A percentile compares a stretch with the other conserved stretches of the same genome.
These are phyloP conservation scores for Sporothrix humicola DNA, from an alignment of 2,329 filamentous ascomycete genomes.

Conservation along the genomic window DNA sequence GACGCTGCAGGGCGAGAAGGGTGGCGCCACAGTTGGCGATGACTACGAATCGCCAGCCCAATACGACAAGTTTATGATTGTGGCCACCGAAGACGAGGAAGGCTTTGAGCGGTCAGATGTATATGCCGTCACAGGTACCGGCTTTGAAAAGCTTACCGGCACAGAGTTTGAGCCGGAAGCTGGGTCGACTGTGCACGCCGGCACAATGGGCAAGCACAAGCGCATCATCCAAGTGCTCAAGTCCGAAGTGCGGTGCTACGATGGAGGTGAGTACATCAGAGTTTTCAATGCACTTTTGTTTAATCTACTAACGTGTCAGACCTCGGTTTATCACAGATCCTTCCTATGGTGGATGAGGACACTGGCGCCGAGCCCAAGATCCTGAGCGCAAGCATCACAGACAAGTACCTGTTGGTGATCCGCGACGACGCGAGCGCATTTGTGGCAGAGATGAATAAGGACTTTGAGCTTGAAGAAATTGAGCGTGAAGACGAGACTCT, in stretches of 20 bases:
- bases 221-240: constrained; percentile 87
- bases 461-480: constrained; percentile 84
- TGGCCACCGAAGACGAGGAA: constrained; percentile 72
- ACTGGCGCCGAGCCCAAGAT: constrained; percentile 80
- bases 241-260: constrained; percentile 87
- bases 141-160: constrained; percentile 75
- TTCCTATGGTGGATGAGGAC: constrained; percentile 91
- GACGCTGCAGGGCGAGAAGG: constrained; percentile 58
- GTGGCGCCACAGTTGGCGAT: constrained; percentile 55
- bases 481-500: constrained; percentile 65
- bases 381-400: constrained; percentile 79
- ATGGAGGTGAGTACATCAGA: constrained; percentile 68
- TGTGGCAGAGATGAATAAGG: constrained; percentile 78
- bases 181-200: constrained; percentile 84
- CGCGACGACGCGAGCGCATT: constrained; percentile 83
- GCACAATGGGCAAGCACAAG: constrained; percentile 78
- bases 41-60: constrained; percentile 65
- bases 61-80: constrained; percentile 81
- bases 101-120: constrained; percentile 76
- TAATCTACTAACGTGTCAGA: constrained; percentile 56
- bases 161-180: constrained; percentile 93
- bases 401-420: constrained; percentile 83
- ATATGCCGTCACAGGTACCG: constrained; percentile 73
- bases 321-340: constrained; percentile 85
- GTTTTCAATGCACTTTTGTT: background rate